Base-by-base conservation (phyloP, 1,284 basidiomycete species). In the Lentinula novae-zelandiae region DNA sequence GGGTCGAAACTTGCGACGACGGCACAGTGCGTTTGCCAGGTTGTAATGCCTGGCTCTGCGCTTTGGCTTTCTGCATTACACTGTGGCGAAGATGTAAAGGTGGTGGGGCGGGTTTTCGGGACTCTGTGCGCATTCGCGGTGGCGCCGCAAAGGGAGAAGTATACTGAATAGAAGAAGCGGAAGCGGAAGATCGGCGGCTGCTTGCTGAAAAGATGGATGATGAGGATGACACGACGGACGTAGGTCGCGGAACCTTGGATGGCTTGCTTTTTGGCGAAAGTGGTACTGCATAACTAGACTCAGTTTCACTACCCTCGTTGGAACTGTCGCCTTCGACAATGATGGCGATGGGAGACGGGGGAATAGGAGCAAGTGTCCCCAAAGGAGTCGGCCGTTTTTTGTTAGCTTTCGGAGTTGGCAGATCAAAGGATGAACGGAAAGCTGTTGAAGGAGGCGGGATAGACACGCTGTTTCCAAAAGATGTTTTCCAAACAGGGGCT, bases 341-440 rank as follows among this genome's bases (percentile, higher is more conserved):
- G 50, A 83, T 75, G 22, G 77, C 75, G 61, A 84, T 72, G 9
- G 84, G 84, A n/a, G 88, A 89, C 9, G 87, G 80, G 10, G 87
- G 87, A 31, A 90, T 85, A 6, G 86, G 80, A n/a, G 89, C 85
- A 0, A 90, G 77, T 20, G 83, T 74, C 53, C 76, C 80, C 17
- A 90, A 77, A 7, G 83, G 81, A 17, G 79, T 75, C 4, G 87
- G 86, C 34, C 87, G 82, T 61, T 80, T 82, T 67, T 81, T 86
- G 17, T 84, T 87, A 12, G 76, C 68, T 62, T 73, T 74, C n/a
- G 69, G 57, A 9, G 77, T 72, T n/a, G 80, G 70, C 17, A 81
- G 67, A 62, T 82, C 79, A 68, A 87, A 87, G 3, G 82, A 78
- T 4, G 82, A 70, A 61, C 78, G 78, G 50, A 79, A 72, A 2